These are phyloP conservation scores for Stemphylium vesicarium DNA, from an alignment of 2,329 filamentous ascomycete species.

Conservation along the genomic window DNA sequence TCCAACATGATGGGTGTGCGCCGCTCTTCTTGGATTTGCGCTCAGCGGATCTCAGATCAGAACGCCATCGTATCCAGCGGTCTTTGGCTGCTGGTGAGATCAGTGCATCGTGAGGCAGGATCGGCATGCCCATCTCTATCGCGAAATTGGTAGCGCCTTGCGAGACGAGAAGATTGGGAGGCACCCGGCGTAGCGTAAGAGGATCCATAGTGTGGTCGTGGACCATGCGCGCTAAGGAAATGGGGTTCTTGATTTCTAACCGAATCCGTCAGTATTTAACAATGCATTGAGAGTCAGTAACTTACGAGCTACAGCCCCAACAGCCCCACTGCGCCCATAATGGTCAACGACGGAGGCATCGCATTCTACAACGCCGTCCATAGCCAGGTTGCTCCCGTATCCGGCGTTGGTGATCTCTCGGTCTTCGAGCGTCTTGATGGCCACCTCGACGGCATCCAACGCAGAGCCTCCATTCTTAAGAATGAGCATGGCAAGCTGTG, in stretches of 20 bases:
- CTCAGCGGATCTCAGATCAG: conserved; percentile 71
- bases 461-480: conserved; percentile 80
- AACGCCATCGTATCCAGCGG: conserved; percentile 78
- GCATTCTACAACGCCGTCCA: conserved; percentile 90
- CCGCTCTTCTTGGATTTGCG: conserved; percentile 49
- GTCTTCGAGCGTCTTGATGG: conserved; percentile 87
- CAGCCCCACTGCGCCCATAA: conserved; percentile 87
- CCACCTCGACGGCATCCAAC: conserved; percentile 86
- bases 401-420: conserved; percentile 96
- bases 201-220: conserved; percentile 77
- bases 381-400: conserved; percentile 91
- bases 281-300: conserved; percentile 21
- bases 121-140: conserved; percentile 73
- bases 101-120: conserved; percentile 76
- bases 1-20: conserved; percentile 37
- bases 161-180: conserved; percentile 89
- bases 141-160: conserved; percentile 88
- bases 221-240: conserved; percentile 82
- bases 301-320: conserved; percentile 88
- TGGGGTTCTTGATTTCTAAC: conserved; percentile 88
- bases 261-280: conserved; percentile 23
- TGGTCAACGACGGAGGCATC: conserved; percentile 95
- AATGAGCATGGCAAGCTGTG: conserved; percentile 80
- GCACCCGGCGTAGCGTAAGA: conserved; percentile 84
- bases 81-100: conserved; percentile 81